Evolutionary conservation across 1,139 yeast genomes (phyloP).

Genomic region (Geotrichum histeridarum): DNA sequence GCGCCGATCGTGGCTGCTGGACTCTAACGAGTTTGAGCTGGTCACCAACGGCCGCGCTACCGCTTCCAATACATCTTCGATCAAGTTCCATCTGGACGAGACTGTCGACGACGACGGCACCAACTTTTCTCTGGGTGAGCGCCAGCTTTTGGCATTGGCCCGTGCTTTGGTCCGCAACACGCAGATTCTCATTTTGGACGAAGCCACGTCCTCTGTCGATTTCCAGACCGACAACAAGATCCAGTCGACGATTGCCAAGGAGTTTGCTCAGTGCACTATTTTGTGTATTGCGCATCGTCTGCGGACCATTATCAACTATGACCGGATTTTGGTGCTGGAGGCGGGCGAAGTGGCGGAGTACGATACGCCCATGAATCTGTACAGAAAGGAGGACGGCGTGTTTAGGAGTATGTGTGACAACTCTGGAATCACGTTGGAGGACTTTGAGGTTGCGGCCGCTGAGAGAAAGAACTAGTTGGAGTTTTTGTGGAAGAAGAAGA

Average conservation of each 20-base stretch:
- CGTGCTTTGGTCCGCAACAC: slow-evolving; percentile 71
- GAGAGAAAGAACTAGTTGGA: neutral
- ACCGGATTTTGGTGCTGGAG: slow-evolving; percentile 61
- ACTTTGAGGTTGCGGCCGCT: slow-evolving; percentile 29
- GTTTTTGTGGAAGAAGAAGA: neutral
- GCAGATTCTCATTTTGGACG: slow-evolving; percentile 65
- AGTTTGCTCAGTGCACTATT: slow-evolving; percentile 62
- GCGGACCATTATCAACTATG: slow-evolving; percentile 62
- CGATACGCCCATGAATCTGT: slow-evolving; percentile 46
- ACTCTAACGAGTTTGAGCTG: slow-evolving; percentile 38
- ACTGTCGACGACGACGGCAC: slow-evolving; percentile 67
- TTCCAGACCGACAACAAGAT: slow-evolving; percentile 70
- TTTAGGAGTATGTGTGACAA: slow-evolving; percentile 61
- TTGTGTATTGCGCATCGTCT: slow-evolving; percentile 76
- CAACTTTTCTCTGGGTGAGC: slow-evolving; percentile 72
- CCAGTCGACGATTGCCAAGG: slow-evolving; percentile 57
- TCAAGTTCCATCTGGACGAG: slow-evolving; percentile 64
- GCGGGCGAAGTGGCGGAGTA: slow-evolving; percentile 57
- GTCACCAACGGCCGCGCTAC: slow-evolving; percentile 23
- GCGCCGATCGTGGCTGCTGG: slow-evolving; percentile 60
- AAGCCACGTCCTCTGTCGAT: slow-evolving; percentile 80
- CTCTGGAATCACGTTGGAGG: slow-evolving; percentile 45
- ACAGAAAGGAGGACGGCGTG: slow-evolving; percentile 41
- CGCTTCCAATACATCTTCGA: slow-evolving; percentile 13
- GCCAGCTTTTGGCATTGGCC: slow-evolving; percentile 69